Conservation (phyloP, 2,329 filamentous ascomycete species). For the Aspergillus quadricinctus region DNA sequence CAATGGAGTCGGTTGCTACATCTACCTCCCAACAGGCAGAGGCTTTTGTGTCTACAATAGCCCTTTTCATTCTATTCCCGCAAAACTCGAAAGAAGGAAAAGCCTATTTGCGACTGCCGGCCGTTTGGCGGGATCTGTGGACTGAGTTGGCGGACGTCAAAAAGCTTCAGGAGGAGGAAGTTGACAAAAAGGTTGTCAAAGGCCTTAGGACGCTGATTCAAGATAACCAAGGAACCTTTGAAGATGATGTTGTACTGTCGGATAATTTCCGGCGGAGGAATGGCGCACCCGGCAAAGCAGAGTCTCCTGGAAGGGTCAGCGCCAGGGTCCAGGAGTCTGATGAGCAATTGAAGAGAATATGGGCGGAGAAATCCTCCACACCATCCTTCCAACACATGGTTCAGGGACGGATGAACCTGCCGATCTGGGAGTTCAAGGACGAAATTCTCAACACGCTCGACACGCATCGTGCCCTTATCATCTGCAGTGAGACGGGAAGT, state of each 20-base stretch:
- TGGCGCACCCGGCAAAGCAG: constrained; percentile 25
- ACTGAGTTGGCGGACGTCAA: constrained; percentile 68
- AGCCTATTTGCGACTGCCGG: constrained; percentile 70
- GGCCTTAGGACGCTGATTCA: constrained; percentile 50
- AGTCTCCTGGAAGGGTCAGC: constrained; percentile 21
- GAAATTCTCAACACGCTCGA: constrained; percentile 75
- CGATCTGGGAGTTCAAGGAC: constrained; percentile 81
- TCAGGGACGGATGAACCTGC: constrained; percentile 70
- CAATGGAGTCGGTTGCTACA: constrained; percentile 70
- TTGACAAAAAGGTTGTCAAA: constrained; percentile 65
- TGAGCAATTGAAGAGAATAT: constrained; percentile 47
- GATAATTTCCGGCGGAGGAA: constrained; percentile 64
- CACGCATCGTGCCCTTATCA: constrained; percentile 78
- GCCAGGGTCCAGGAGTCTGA: constrained; percentile 21
- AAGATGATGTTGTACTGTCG: constrained; percentile 70
- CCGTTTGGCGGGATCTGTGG: constrained; percentile 82
- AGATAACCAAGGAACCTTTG: constrained; percentile 45
- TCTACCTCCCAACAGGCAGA: constrained; percentile 78
- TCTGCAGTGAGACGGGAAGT: constrained; percentile 94
- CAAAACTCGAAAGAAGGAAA: constrained; percentile 82
- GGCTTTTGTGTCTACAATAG: constrained; percentile 74
- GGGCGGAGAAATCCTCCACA: constrained; percentile 49
- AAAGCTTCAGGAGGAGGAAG: constrained; percentile 65
- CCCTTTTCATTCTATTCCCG: constrained; percentile 75
- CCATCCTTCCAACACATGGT: constrained; percentile 73